phyloP scores from a whole-genome alignment of 2,329 filamentous ascomycete genomes.

The Colletotrichum neosansevieriae region DNA sequence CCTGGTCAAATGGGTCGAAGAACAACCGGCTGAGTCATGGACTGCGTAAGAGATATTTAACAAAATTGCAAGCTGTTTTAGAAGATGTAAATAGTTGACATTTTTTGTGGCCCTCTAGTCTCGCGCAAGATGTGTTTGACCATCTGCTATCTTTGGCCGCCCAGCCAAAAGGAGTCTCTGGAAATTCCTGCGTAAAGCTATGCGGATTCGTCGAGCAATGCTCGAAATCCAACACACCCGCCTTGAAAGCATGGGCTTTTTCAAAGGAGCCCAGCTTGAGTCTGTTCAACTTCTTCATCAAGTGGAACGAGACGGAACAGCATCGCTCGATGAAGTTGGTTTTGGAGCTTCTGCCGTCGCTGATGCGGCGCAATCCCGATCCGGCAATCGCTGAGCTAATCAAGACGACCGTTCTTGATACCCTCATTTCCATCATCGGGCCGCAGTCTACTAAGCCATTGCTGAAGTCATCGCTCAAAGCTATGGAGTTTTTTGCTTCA shows the following conservation, averaged over 20 bases:
- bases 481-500: slow-evolving; percentile 73
- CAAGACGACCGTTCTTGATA: slow-evolving; percentile 61
- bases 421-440: slow-evolving; percentile 69
- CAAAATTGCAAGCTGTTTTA: not conserved
- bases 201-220: slow-evolving; percentile 73
- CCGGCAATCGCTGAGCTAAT: slow-evolving; percentile 51
- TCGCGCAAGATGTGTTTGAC: slow-evolving; percentile 58
- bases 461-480: slow-evolving; percentile 77
- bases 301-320: slow-evolving; percentile 76
- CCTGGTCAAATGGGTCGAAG: slow-evolving; percentile 58
- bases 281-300: slow-evolving; percentile 73
- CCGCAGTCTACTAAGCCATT: slow-evolving; percentile 71
- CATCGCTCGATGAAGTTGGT: slow-evolving; percentile 73
- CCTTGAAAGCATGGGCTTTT: slow-evolving; percentile 64
- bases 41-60: slow-evolving; percentile 49
- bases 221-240: slow-evolving; percentile 59
- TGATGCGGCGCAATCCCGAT: slow-evolving; percentile 64
- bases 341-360: slow-evolving; percentile 67
- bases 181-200: slow-evolving; percentile 69
- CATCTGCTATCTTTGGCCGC: slow-evolving; percentile 62
- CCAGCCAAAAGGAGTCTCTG: slow-evolving; percentile 66
- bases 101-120: slow-evolving; percentile 38
- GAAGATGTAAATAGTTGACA: slow-evolving; percentile 1
- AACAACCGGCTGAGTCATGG: slow-evolving; percentile 50
- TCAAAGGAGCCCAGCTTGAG: slow-evolving; percentile 59